Conservation (phyloP, 805 yeast genomes). For the Wickerhamomyces tratensis region DNA sequence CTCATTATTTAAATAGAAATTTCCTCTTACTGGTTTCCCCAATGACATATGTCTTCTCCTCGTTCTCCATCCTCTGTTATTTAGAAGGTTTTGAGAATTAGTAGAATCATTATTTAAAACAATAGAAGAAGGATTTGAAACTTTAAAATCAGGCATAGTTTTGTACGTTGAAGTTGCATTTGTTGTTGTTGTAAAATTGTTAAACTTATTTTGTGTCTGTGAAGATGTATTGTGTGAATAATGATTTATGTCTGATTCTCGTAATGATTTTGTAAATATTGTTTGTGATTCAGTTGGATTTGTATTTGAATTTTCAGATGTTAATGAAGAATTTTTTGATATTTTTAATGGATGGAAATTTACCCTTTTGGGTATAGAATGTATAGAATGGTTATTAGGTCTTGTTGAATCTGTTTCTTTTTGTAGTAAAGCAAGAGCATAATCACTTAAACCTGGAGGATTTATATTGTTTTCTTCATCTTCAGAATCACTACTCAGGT, state of each 20-base stretch:
- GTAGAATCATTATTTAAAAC: too few relatives aligned
- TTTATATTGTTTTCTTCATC: slow-evolving; percentile 40
- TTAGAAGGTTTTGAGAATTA: too few relatives aligned
- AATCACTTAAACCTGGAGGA: slow-evolving; percentile 53
- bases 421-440: slow-evolving; percentile 42
- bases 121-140: too few relatives aligned
- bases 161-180: neutral
- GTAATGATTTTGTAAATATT: slow-evolving; percentile 9
- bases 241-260: neutral
- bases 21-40: neutral
- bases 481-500: too few relatives aligned
- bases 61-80: neutral
- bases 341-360: slow-evolving; percentile 6
- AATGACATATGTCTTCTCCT: neutral
- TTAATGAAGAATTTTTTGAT: slow-evolving; percentile 1
- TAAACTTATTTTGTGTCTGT: too few relatives aligned
- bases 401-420: slow-evolving; percentile 13
- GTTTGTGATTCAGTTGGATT: slow-evolving; percentile 15
- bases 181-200: too few relatives aligned
- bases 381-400: neutral
- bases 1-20: neutral
- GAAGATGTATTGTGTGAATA: too few relatives aligned
- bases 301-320: slow-evolving; percentile 8
- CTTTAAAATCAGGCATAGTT: too few relatives aligned
- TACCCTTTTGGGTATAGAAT: slow-evolving; percentile 11